Evolutionary conservation across 768 basidiomycete genomes (phyloP).

Genomic region (Harrya chromipes): DNA sequence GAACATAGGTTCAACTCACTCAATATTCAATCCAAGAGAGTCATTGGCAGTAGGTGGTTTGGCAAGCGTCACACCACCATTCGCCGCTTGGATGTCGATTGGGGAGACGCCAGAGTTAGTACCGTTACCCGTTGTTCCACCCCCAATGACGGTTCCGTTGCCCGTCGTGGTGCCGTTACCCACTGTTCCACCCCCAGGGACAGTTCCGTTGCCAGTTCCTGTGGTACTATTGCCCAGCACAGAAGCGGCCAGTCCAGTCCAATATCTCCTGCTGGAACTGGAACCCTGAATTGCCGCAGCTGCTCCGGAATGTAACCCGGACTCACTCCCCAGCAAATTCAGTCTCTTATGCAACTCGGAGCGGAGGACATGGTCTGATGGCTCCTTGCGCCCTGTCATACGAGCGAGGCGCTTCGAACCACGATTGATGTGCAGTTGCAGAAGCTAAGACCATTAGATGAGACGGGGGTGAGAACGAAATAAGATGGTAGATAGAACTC

Average conservation of each 20-base stretch:
- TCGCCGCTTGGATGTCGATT: constrained; percentile 34
- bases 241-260: constrained; percentile 8
- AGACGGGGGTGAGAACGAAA: not conserved
- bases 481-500: constrained; percentile 14
- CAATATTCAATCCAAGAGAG: constrained; percentile 68
- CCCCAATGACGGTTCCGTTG: constrained; percentile 9
- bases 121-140: constrained; percentile 11
- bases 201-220: constrained; percentile 6
- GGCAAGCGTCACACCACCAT: constrained; percentile 42
- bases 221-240: constrained; percentile 4
- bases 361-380: constrained; percentile 46
- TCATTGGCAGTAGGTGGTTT: constrained; percentile 41
- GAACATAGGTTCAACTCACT: constrained; percentile 39
- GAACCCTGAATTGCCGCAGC: constrained; percentile 2
- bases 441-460: constrained; percentile 37
- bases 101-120: constrained; percentile 33
- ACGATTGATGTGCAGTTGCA: constrained; percentile 72
- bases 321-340: constrained; percentile 33
- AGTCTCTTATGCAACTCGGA: constrained; percentile 43
- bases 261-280: constrained; percentile 4
- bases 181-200: constrained; percentile 7
- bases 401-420: constrained; percentile 60
- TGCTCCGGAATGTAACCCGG: constrained; percentile 9
- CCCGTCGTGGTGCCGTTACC: not conserved
- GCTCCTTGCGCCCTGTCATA: constrained; percentile 59